These are phyloP conservation scores for Tolypocladium paradoxum DNA, from an alignment of 2,329 filamentous ascomycete species.

Conservation along the genomic window DNA sequence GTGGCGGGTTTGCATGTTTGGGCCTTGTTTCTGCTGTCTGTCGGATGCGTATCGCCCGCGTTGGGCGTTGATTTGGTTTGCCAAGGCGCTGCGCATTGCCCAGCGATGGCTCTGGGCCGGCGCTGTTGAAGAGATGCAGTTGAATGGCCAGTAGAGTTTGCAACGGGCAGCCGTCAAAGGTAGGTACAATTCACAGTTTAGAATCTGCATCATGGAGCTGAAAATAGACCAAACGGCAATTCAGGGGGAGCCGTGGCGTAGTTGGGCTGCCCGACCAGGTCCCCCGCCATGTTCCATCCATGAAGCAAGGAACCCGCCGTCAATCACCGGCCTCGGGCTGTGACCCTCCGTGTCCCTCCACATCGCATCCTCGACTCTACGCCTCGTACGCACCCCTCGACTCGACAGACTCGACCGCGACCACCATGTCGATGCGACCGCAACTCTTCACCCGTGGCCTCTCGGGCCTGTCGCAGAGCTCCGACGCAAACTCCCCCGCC, in stretches of 20 bases:
- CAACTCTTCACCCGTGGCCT: constrained; percentile 53
- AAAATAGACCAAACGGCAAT: too few relatives aligned
- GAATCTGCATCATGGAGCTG: too few relatives aligned
- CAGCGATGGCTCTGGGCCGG: not conserved
- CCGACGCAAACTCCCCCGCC: constrained; percentile 56
- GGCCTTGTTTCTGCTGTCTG: not conserved
- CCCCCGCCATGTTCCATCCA: too few relatives aligned
- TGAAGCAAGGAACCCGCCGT: too few relatives aligned
- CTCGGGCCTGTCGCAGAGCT: constrained; percentile 48
- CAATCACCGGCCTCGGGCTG: too few relatives aligned
- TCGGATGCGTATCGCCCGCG: too few relatives aligned
- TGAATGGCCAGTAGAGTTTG: too few relatives aligned
- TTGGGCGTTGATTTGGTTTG: not conserved
- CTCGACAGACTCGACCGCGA: not conserved
- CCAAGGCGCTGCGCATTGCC: not conserved
- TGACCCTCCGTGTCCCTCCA: not conserved
- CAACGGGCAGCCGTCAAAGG: too few relatives aligned
- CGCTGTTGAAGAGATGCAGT: not conserved
- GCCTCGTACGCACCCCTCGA: not conserved
- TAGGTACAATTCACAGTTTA: too few relatives aligned
- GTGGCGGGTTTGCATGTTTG: too few relatives aligned
- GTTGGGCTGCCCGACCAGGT: too few relatives aligned
- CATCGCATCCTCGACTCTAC: not conserved
- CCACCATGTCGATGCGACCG: constrained; percentile 45
- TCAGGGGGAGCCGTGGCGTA: too few relatives aligned